Conservation (phyloP, 129 eudicot genomes). For the Mikania micrantha region DNA sequence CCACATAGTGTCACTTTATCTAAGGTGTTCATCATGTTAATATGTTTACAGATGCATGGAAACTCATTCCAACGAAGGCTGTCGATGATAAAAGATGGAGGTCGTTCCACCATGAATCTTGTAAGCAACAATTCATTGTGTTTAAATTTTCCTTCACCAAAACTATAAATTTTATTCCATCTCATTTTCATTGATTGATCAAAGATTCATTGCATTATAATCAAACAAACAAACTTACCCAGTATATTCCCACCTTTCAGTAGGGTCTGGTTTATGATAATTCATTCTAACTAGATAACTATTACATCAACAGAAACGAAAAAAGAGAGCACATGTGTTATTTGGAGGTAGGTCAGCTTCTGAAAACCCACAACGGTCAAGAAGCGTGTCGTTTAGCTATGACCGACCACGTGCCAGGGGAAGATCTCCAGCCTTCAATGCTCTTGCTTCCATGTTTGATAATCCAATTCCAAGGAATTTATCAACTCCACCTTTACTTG, state of each 20-base stretch:
- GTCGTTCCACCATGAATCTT: conserved; percentile 37
- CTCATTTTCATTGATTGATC: neutral
- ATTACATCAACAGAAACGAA: conserved; percentile 51
- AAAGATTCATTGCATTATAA: neutral
- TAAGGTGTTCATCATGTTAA: neutral
- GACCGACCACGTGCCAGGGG: conserved; percentile 84
- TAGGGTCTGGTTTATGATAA: no score
- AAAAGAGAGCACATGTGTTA: conserved; percentile 57
- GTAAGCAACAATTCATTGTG: conserved; percentile 12
- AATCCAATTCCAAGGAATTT: conserved; percentile 55
- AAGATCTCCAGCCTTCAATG: conserved; percentile 86
- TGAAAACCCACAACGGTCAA: conserved; percentile 87
- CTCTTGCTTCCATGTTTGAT: conserved; percentile 82
- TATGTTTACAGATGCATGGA: conserved; percentile 71
- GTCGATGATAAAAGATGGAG: conserved; percentile 62
- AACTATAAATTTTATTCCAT: no score
- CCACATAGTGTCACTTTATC: no score
- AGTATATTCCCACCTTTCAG: no score
- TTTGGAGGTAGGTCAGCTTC: conserved; percentile 77
- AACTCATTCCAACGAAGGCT: conserved; percentile 82
- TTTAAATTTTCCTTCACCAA: no score
- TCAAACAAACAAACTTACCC: no score
- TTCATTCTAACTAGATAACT: neutral
- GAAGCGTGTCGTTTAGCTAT: conserved; percentile 67
- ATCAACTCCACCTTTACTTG: conserved; percentile 78